Base-by-base conservation (phyloP, 257 asterid genomes). In the Nicotiana noctiflora region DNA sequence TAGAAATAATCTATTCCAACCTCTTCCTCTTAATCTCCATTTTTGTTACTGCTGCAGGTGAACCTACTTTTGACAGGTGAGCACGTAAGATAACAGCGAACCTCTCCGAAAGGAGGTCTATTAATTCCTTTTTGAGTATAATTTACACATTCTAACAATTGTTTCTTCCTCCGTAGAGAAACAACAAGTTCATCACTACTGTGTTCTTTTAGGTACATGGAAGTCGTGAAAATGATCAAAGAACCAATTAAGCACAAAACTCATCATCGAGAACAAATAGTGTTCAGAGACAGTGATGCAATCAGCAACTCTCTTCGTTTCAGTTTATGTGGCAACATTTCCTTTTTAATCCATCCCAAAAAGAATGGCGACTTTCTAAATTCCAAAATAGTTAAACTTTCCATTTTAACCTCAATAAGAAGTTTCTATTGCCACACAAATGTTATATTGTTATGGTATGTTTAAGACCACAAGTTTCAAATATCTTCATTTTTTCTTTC, bases 211-310 rank as follows among this genome's bases (percentile, higher is more conserved):
- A 21, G 57, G 19, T 68, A 68, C 12, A 40, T 40, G 34, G 32
- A 44, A 70, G 19, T 12, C 23, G 21, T 68, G 57, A 68, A 32
- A 32, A 19, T 0, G 19, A 19, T 18, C 17, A 0, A 40, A 40
- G 52, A 12, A 70, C 19, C 77, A 70, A 70, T 19, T 56, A 70
- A 70, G 59, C 77, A 70, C 59, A 77, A 77, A 70, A 70, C 12
- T 56, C 21, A 14, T 18, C 55, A 10, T 32, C 15, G 9, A 13
- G 9, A 40, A 77, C 37, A 32, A 32, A 40, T 40, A 40, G 11
- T 8, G 49, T 40, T 40, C 49, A 44, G 77, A 68, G 4, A 67
- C 76, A 37, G 76, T 37, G 7, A n/a, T 37, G 56, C 23, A 67
- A 37, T 40, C 31, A n/a, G n/a, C 55, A 67, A 46, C 44, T 64